Evolutionary conservation across 805 yeast species (phyloP), one percentile per base, ranked within the genome.

Genomic region (Candida nitratophila): DNA sequence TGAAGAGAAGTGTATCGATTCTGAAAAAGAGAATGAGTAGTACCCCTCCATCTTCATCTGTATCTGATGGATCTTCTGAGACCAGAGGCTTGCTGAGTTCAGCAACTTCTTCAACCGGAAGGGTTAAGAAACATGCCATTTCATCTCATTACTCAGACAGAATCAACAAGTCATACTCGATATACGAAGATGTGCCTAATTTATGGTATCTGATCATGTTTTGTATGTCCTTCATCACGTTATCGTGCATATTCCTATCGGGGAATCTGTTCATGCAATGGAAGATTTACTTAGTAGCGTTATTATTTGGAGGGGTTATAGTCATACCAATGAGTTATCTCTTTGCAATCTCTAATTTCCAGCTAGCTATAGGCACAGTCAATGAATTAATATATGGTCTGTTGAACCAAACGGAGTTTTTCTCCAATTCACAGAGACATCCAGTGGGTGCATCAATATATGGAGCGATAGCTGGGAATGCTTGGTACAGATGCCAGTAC

Each of bases 391-490:
- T 72, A 6, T 74, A 69, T 48, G 79, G 79, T 0, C 57, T 64
- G 38, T 60, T 74, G 67, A 65, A 71, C 4, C 72, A 74, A 46
- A 56, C 54, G 24, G 35, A 51, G 11, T 48, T 48, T 32, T 55
- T 57, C 33, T 37, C 43, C 1, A 39, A 52, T 1, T 44, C 46
- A 4, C 44, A 55, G 27, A 59, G 60, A 37, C 77, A 74, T 45
- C 78, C 78, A 1, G 75, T 69, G 3, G 72, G 76, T 5, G 77
- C 76, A 4, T 56, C 71, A 1, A 64, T 72, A 3, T 74, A 71
- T 51, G 76, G 77, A 4, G 70, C 77, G 10, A 60, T 74, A n/a
- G 73, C 79, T 1, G 79, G 79, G 1, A 71, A 74, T 51, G 74
- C 77, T 2, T 72, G 76, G 76, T 72, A 72, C 46, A 50, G 78